Percentiles rank a stretch among this genome's conserved stretches.
These are phyloP conservation scores for Pleurostoma richardsiae DNA, from an alignment of 2,329 filamentous ascomycete genomes.

Conservation along the genomic window DNA sequence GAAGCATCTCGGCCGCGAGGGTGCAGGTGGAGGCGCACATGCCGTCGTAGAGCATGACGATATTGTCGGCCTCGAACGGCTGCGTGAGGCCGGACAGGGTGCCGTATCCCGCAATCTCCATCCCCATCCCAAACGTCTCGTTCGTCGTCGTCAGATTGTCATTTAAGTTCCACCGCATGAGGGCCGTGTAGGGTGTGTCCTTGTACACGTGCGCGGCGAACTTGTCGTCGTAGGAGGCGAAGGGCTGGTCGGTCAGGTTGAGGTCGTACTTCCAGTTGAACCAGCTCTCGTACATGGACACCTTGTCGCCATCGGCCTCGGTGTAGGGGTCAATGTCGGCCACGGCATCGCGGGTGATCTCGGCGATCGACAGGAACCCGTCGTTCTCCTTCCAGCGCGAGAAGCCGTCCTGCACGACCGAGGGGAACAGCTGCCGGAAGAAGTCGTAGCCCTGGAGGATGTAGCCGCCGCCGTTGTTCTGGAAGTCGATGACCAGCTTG, in stretches of 20 bases:
- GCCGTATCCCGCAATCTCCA: conserved; percentile 45
- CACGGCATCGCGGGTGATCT: conserved; percentile 35
- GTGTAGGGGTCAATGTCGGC: conserved; percentile 40
- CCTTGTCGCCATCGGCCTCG: conserved; percentile 23
- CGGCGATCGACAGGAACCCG: conserved; percentile 37
- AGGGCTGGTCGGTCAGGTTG: conserved; percentile 41
- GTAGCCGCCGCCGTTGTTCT: conserved; percentile 53
- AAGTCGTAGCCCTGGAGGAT: conserved; percentile 58
- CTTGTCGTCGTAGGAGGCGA: conserved; percentile 40
- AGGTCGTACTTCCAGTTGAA: conserved; percentile 49
- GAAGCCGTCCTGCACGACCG: conserved; percentile 32
- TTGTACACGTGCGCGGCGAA: conserved; percentile 33
- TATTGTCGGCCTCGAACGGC: conserved; percentile 53
- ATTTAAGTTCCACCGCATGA: conserved; percentile 46
- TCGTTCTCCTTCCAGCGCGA: conserved; percentile 36
- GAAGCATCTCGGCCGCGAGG: conserved; percentile 50
- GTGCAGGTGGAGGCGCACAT: conserved; percentile 55
- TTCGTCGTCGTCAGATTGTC: conserved; percentile 35
- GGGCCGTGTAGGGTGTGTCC: conserved; percentile 47
- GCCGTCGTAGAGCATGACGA: conserved; percentile 55
- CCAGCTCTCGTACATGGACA: conserved; percentile 40
- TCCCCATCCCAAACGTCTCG: conserved; percentile 32
- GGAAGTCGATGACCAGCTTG: conserved; percentile 55
- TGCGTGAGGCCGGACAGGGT: conserved; percentile 38
- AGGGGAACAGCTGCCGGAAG: conserved; percentile 50